A percentile compares a stretch with the other conserved stretches of the same genome.
phyloP scores from a whole-genome alignment of 352 stramenopile species.

The Thalassiosira mediterranea region DNA sequence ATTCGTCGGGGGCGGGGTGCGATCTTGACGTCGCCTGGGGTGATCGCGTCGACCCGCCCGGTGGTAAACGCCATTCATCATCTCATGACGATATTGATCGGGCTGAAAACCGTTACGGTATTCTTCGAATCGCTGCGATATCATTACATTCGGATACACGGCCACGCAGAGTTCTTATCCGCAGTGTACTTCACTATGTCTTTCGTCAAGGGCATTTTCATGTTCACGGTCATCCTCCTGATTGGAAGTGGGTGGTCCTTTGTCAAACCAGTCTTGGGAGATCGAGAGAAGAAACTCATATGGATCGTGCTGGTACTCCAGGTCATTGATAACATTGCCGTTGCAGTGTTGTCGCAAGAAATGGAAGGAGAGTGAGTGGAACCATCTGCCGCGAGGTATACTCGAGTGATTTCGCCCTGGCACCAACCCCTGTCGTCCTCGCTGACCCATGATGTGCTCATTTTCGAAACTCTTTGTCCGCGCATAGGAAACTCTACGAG shows the following conservation, averaged over 20 bases:
- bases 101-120: slow-evolving; percentile 91
- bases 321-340: slow-evolving; percentile 94
- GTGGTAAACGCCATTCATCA: slow-evolving; percentile 93
- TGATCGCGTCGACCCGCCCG: slow-evolving; percentile 13
- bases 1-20: slow-evolving; percentile 53
- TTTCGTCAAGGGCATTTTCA: slow-evolving; percentile 93
- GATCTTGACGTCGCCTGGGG: slow-evolving; percentile 41
- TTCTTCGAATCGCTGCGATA: slow-evolving; percentile 94
- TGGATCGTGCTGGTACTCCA: slow-evolving; percentile 91
- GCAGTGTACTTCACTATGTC: slow-evolving; percentile 94
- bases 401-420: too few species aligned
- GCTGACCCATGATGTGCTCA: too few species aligned
- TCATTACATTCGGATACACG: slow-evolving; percentile 94
- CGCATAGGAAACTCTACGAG: too few species aligned
- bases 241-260: slow-evolving; percentile 97
- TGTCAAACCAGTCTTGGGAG: slow-evolving; percentile 94
- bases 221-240: slow-evolving; percentile 97
- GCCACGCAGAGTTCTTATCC: slow-evolving; percentile 91
- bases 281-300: slow-evolving; percentile 93
- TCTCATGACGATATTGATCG: slow-evolving; percentile 92
- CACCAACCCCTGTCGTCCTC: too few species aligned
- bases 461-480: too few species aligned
- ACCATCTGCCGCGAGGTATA: too few species aligned
- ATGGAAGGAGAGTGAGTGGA: slow-evolving; percentile 72
- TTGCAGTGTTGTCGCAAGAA: slow-evolving; percentile 76